Evolutionary conservation across 1,284 basidiomycete species (phyloP), one percentile per base, ranked within the genome.

Genomic region (Papiliotrema flavescens): DNA sequence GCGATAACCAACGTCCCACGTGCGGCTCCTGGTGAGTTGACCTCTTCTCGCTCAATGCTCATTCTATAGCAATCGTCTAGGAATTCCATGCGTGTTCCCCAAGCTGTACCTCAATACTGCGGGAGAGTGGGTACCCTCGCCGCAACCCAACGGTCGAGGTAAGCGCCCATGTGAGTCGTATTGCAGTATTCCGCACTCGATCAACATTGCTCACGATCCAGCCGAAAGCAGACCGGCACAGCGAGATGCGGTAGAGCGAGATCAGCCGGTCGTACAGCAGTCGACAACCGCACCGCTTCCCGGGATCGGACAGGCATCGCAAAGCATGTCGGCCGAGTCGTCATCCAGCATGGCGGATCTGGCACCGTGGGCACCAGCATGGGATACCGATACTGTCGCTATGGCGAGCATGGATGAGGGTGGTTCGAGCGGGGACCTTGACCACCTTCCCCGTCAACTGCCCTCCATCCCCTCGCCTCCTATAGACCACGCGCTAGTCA

Each of bases 111-210:
- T 56, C 17, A 62, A 62, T 32, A 56, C 55, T 6, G 54, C 56
- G 26, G 63, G 63, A 15, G 63, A 62, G 26, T 56, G 62, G 9
- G 58, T 62, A 3, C 60, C 63, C 13, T 54, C 53, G 1, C 63
- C 63, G 6, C 63, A 64, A 37, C 63, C 63, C 1, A 64, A 64
- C 24, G 63, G 63, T 11, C 49, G 60, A 4, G 59, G 56, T 4
- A 61, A 61, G 46, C 56, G 56, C 47, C 55, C 59, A 15, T 40
- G 62, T 63, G 28, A 47, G 45, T 26, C n/a, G n/a, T n/a, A n/a
- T n/a, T n/a, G n/a, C n/a, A n/a, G n/a, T n/a, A n/a, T 23, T 47
- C 23, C 9, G 13, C 11, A 19, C 14, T n/a, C 3, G 17, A 11
- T 32, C 28, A 32, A 11, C 5, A 5, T 5, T 11, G 28, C 28